Evolutionary conservation across 2,329 filamentous ascomycete genomes (phyloP), one percentile per base, ranked within the genome.

Genomic region (Penicillium crustosum): DNA sequence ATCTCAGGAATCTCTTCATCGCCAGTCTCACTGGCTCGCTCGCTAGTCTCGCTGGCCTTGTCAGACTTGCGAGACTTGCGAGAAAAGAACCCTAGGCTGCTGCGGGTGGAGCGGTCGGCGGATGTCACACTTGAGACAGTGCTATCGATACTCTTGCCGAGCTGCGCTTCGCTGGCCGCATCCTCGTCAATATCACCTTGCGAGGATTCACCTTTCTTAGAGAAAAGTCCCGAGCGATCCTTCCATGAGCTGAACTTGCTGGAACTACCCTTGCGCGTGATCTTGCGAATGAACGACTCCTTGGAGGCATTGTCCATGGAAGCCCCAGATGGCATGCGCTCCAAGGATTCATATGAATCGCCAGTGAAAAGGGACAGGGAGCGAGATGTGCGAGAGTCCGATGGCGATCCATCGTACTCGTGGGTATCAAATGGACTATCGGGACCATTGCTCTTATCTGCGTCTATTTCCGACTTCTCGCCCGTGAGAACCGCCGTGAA

Each of bases 401-500:
- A 75, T 9, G 77, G 77, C 41, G 79, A 81, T 21, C 67, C 65
- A 39, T 78, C 71, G 15, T 75, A 74, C 35, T 69, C 66, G 15
- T 66, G 69, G 33, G 69, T 66, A 47, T 75, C 72, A 36, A 71
- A 70, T 10, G 65, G 59, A 10, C 55, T 61, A 15, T 70, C 69
- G 9, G 59, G 35, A 5, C 78, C 77, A 36, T 70, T 70, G 15
- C 68, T 66, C 41, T 72, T 74, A 15, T 60, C 65, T 56, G 71
- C 74, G 35, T 74, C 73, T 49, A 71, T 76, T 53, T 78, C 79
- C 77, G 77, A 76, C 50, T 74, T 78, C 64, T 75, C 76, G 66
- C 86, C 62, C 17, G 61, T 84, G 58, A 94, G 85, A 38, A 87
- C 83, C 10, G 83, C 87, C 75, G 89, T 93, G 72, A 97, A 97